Evolutionary conservation across 306 rosid genomes (phyloP).

Genomic region (Dalbergia cultrata): DNA sequence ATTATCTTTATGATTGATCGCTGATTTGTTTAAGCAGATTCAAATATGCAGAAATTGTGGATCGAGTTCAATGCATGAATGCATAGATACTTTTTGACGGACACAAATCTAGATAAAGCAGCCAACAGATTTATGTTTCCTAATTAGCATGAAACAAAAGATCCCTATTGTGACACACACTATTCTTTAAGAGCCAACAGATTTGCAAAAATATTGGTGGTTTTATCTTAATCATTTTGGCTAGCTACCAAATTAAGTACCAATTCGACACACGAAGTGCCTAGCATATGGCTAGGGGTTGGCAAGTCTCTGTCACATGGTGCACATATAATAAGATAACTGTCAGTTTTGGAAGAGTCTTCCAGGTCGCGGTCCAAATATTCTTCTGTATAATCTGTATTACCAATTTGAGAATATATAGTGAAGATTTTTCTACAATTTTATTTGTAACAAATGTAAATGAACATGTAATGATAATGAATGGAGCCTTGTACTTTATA

Average conservation of each 20-base stretch:
- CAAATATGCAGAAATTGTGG: constrained; percentile 26
- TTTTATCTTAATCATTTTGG: constrained; percentile 40
- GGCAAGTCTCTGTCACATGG: constrained; percentile 46
- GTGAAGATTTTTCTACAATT: constrained; percentile 13
- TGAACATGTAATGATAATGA: neutral
- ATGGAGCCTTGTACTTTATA: neutral
- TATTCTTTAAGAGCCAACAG: constrained; percentile 48
- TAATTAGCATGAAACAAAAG: constrained; percentile 35
- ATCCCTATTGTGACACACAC: constrained; percentile 42
- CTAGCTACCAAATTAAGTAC: constrained; percentile 20
- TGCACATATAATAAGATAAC: constrained; percentile 34
- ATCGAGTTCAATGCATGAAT: constrained; percentile 46
- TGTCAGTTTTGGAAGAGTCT: constrained; percentile 37
- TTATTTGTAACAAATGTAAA: neutral
- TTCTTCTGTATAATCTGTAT: constrained; percentile 38
- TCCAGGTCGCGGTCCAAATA: neutral
- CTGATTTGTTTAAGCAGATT: constrained; percentile 12
- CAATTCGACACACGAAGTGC: constrained; percentile 36
- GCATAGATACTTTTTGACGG: constrained; percentile 11
- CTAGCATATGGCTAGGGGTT: constrained; percentile 53
- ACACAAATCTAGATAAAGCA: constrained; percentile 44
- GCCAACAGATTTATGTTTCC: constrained; percentile 58
- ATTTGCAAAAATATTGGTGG: constrained; percentile 45
- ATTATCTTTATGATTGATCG: neutral
- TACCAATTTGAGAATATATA: constrained; percentile 19